A percentile compares a stretch with the other conserved stretches of the same genome.
phyloP scores from a whole-genome alignment of 192 early-diverging fungal genomes.

The Coemansia sp. region DNA sequence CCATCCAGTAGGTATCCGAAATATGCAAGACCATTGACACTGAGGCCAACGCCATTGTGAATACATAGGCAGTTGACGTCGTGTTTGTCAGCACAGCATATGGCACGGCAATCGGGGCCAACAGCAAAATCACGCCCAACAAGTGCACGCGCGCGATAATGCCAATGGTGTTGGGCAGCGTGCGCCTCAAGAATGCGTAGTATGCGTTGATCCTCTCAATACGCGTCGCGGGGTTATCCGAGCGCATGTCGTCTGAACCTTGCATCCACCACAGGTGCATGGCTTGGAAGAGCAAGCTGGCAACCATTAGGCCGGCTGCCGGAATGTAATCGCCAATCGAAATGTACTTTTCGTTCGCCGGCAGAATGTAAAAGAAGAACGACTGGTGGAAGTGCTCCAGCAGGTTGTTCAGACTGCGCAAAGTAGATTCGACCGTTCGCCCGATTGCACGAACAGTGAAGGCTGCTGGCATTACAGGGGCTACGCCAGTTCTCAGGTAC shows the following conservation, averaged over 20 bases:
- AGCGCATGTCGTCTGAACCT: slow-evolving; percentile 38
- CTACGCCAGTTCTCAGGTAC: not conserved
- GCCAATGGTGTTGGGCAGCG: slow-evolving; percentile 32
- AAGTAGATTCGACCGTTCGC: slow-evolving; percentile 76
- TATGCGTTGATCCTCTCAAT: slow-evolving; percentile 47
- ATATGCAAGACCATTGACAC: slow-evolving; percentile 61
- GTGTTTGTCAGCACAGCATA: slow-evolving; percentile 24
- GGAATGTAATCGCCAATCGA: slow-evolving; percentile 92
- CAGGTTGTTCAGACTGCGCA: slow-evolving; percentile 88
- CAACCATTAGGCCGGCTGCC: slow-evolving; percentile 77
- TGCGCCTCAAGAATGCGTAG: slow-evolving; percentile 42
- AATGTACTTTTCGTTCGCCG: slow-evolving; percentile 75
- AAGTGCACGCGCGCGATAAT: slow-evolving; percentile 50
- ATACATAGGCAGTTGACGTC: slow-evolving; percentile 36
- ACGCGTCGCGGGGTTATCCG: slow-evolving; percentile 39
- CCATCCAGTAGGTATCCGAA: slow-evolving; percentile 61
- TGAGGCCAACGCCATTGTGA: slow-evolving; percentile 34
- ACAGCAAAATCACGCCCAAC: slow-evolving; percentile 45
- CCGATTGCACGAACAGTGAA: slow-evolving; percentile 28
- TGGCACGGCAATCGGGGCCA: slow-evolving; percentile 26
- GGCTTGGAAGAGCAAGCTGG: slow-evolving; percentile 72
- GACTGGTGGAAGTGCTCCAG: slow-evolving; percentile 95
- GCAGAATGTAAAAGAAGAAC: slow-evolving; percentile 96
- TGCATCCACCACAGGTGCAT: slow-evolving; percentile 61
- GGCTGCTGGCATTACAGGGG: slow-evolving; percentile 8